Conservation (phyloP, 805 yeast genomes). For the Yarrowia keelungensis region DNA sequence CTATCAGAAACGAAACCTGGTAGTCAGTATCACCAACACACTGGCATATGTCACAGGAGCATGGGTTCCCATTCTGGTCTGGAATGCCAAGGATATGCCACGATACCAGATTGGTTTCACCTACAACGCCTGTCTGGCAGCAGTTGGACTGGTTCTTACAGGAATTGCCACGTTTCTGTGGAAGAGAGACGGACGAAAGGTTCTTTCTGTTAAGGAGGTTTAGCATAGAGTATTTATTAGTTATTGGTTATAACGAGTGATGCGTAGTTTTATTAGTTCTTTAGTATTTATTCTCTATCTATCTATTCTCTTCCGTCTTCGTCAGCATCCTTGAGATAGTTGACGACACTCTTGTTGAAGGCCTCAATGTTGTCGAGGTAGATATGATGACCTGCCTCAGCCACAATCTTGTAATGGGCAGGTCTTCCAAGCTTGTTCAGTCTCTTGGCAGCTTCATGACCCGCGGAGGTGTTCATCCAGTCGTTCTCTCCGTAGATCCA, state of each 20-base stretch:
- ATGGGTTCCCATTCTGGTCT: conserved; percentile 25
- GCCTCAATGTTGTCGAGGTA: conserved; percentile 67
- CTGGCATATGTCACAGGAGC: conserved; percentile 26
- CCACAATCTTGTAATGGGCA: conserved; percentile 53
- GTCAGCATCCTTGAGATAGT: conserved; percentile 34
- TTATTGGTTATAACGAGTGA: too few species aligned
- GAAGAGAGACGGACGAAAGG: conserved; percentile 6
- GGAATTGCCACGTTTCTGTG: conserved; percentile 8
- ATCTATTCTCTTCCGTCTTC: conserved; percentile 11
- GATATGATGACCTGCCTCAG: conserved; percentile 77
- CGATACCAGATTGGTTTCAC: conserved; percentile 36
- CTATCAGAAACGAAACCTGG: conserved; percentile 29
- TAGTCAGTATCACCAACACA: conserved; percentile 18
- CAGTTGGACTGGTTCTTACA: conserved; percentile 3
- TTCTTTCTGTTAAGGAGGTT: neutral
- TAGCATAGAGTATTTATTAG: neutral
- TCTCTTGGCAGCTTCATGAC: conserved; percentile 49
- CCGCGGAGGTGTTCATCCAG: conserved; percentile 66
- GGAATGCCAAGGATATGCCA: conserved; percentile 35
- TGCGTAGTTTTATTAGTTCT: too few species aligned
- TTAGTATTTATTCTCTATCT: neutral
- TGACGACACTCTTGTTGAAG: conserved; percentile 55
- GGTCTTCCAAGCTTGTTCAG: conserved; percentile 47
- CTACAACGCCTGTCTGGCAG: conserved; percentile 22
- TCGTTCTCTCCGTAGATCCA: conserved; percentile 89